A percentile compares a stretch with the other conserved stretches of the same genome.
phyloP scores from a whole-genome alignment of 106 monocot species.

The Allium cepa region DNA sequence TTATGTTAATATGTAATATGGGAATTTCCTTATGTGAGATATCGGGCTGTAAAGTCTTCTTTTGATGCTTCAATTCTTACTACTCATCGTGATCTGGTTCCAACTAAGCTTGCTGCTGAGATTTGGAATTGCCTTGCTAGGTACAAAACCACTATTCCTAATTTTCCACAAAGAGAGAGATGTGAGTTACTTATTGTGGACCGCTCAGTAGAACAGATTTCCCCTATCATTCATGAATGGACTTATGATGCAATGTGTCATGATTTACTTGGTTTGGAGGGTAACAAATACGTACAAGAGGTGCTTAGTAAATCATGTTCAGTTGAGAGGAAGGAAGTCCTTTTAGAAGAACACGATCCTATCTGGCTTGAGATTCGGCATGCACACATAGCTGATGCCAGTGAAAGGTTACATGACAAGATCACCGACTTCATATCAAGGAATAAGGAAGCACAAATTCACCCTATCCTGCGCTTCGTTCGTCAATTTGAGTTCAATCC shows the following conservation, averaged over 20 bases:
- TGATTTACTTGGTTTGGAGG: slow-evolving; percentile 90
- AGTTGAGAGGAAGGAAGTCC: slow-evolving; percentile 93
- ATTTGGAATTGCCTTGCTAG: slow-evolving; percentile 79
- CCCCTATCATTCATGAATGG: slow-evolving; percentile 98
- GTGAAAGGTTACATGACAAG: slow-evolving; percentile 93
- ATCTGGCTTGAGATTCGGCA: slow-evolving; percentile 96
- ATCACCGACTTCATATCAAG: slow-evolving; percentile 90
- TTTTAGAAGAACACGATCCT: slow-evolving; percentile 98
- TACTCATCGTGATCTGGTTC: slow-evolving; percentile 79
- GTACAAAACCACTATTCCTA: slow-evolving; percentile 59
- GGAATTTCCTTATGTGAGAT: slow-evolving; percentile 99
- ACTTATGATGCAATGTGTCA: slow-evolving; percentile 99
- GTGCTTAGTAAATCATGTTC: slow-evolving; percentile 64
- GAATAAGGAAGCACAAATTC: slow-evolving; percentile 97
- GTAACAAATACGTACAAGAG: slow-evolving; percentile 92
- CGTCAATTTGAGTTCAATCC: no score
- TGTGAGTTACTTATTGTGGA: slow-evolving; percentile 95
- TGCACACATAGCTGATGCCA: slow-evolving; percentile 98
- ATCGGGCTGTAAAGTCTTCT: slow-evolving; percentile 82
- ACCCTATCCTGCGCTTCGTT: slow-evolving; percentile 50
- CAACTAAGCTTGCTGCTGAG: slow-evolving; percentile 92
- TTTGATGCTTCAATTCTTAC: slow-evolving; percentile 70
- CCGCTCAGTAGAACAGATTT: slow-evolving; percentile 94
- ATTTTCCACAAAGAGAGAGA: slow-evolving; percentile 78
- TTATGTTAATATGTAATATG: no score